A percentile compares a stretch with the other conserved stretches of the same genome.
Conservation (phyloP, 2,329 filamentous ascomycete genomes). For the Hymenotorrendiella dingleyae region DNA sequence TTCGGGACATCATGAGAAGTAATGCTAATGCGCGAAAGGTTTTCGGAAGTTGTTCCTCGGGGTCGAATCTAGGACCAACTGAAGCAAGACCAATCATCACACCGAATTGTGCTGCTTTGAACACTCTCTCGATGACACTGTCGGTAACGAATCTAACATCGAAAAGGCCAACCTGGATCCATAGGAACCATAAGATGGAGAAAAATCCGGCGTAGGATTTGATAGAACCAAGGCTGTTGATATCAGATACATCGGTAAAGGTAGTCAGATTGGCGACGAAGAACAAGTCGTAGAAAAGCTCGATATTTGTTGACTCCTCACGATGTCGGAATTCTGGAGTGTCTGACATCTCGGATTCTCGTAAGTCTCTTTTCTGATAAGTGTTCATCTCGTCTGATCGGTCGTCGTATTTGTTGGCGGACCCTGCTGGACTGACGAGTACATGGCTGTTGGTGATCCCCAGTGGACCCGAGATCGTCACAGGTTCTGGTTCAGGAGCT, state of each 20-base stretch:
- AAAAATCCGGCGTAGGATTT: constrained; percentile 48
- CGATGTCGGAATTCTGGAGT: constrained; percentile 5
- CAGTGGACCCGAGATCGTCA: constrained; percentile 9
- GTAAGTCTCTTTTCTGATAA: background rate
- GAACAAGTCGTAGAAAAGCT: constrained; percentile 54
- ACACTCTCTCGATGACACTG: constrained; percentile 46
- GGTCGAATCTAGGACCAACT: constrained; percentile 34
- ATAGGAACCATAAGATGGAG: constrained; percentile 48
- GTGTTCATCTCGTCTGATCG: background rate
- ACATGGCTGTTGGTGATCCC: background rate
- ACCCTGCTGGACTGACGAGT: background rate
- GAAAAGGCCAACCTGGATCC: constrained; percentile 52
- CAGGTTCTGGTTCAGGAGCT: background rate
- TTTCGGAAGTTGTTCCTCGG: constrained; percentile 6
- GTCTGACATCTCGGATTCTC: background rate
- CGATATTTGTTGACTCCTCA: constrained; percentile 22
- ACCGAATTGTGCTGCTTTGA: constrained; percentile 47
- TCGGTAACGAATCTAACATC: constrained; percentile 53
- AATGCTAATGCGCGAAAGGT: constrained; percentile 23
- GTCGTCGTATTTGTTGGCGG: constrained; percentile 2
- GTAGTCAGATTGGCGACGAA: constrained; percentile 55
- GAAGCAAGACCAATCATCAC: constrained; percentile 42
- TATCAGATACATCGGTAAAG: constrained; percentile 48
- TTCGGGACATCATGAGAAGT: constrained; percentile 33
- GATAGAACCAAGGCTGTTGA: constrained; percentile 40